These are phyloP conservation scores for Biscogniauxia mediterranea DNA, from an alignment of 2,329 filamentous ascomycete genomes.

Conservation along the genomic window DNA sequence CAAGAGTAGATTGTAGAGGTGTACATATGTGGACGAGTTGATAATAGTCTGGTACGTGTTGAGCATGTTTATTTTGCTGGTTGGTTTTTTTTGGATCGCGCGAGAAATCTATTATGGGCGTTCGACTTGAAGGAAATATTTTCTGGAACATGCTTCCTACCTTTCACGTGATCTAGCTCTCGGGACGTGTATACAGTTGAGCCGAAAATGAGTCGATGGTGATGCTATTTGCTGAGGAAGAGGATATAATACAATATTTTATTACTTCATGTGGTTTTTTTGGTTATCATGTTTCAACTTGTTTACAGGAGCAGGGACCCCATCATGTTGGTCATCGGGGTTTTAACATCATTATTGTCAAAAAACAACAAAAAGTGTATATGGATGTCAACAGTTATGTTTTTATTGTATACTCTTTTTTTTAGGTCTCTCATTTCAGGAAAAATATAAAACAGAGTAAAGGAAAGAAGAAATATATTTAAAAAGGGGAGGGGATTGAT, in stretches of 20 bases:
- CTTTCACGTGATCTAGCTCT: neutral
- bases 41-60: slow-evolving; percentile 18
- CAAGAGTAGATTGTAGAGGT: slow-evolving; percentile 7
- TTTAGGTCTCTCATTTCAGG: too few relatives aligned
- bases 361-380: too few relatives aligned
- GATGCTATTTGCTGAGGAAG: neutral
- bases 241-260: neutral
- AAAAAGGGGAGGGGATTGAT: too few relatives aligned
- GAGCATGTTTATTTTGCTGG: slow-evolving; percentile 4
- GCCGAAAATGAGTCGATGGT: neutral
- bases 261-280: neutral
- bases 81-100: slow-evolving; percentile 2
- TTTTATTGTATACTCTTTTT: too few relatives aligned
- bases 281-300: neutral
- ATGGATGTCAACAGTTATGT: too few relatives aligned
- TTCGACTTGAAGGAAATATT: neutral
- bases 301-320: too few relatives aligned
- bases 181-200: neutral
- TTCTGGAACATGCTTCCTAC: neutral
- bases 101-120: neutral
- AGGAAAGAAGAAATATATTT: too few relatives aligned
- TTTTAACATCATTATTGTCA: too few relatives aligned
- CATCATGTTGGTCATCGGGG: too few relatives aligned
- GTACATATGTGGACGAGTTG: slow-evolving; percentile 19
- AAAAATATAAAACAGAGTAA: too few relatives aligned